phyloP scores from a whole-genome alignment of 2,329 filamentous ascomycete species.

The Blastomyces percursus region DNA sequence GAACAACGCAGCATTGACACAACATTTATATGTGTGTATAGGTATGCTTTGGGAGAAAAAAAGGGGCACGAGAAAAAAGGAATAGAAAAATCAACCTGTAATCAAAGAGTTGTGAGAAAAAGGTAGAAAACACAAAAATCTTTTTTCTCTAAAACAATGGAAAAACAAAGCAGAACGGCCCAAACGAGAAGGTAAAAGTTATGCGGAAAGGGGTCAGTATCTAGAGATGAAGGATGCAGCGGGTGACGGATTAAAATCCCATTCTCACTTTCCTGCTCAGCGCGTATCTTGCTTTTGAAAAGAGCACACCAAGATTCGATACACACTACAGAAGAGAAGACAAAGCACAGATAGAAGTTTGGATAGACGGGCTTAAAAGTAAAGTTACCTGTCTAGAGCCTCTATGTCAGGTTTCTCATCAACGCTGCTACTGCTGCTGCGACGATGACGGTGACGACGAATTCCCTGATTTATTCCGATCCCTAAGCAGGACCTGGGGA shows the following conservation, averaged over 20 bases:
- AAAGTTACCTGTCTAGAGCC: neutral
- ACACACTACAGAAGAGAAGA: neutral
- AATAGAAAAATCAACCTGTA: neutral
- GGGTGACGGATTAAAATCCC: neutral
- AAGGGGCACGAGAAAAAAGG: neutral
- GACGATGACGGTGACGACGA: neutral
- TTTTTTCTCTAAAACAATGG: slow-evolving; percentile 2
- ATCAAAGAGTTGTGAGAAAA: neutral
- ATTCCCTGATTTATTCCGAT: slow-evolving; percentile 20
- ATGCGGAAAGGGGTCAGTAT: neutral
- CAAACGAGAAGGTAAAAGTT: neutral
- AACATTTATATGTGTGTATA: neutral
- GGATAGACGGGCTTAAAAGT: neutral
- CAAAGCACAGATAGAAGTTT: neutral
- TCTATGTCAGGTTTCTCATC: neutral
- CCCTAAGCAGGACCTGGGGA: slow-evolving; percentile 34
- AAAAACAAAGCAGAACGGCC: neutral
- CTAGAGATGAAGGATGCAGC: neutral
- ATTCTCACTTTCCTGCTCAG: neutral
- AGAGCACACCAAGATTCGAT: neutral
- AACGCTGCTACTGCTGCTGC: neutral
- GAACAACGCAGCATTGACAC: neutral
- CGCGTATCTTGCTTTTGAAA: neutral
- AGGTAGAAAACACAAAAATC: neutral
- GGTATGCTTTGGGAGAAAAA: neutral